A percentile compares a stretch with the other conserved stretches of the same genome.
phyloP scores from a whole-genome alignment of 176 grass and related monocot genomes.

The Triticum urartu region DNA sequence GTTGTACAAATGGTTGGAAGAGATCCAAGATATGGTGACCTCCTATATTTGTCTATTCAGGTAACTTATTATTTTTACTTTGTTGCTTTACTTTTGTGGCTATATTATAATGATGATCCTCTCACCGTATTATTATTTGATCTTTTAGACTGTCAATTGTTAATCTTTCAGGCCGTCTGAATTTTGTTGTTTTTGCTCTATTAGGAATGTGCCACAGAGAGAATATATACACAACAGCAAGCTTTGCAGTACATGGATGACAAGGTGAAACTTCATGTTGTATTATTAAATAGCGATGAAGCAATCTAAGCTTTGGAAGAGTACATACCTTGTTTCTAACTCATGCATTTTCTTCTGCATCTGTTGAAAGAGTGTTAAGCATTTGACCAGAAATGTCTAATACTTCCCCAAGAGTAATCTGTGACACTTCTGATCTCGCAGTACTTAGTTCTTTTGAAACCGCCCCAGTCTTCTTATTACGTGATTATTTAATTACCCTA shows the following conservation, averaged over 20 bases:
- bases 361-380: background rate
- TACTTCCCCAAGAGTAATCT: background rate
- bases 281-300: background rate
- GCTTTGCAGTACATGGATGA: slow-evolving; percentile 84
- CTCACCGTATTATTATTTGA: slow-evolving; percentile 3
- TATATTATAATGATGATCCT: background rate
- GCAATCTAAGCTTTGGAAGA: slow-evolving; percentile 19
- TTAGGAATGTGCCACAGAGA: slow-evolving; percentile 93
- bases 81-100: background rate
- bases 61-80: slow-evolving; percentile 38
- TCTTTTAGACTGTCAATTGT: slow-evolving; percentile 7
- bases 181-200: slow-evolving; percentile 18
- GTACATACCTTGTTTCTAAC: background rate
- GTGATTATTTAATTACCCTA: background rate
- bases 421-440: background rate
- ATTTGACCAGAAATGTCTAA: background rate
- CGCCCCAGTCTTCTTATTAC: background rate
- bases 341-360: slow-evolving; percentile 11
- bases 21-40: slow-evolving; percentile 73
- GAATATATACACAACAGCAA: slow-evolving; percentile 88
- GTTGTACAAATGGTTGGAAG: slow-evolving; percentile 95
- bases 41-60: slow-evolving; percentile 87
- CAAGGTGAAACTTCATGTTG: slow-evolving; percentile 45
- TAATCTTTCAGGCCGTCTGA: background rate
- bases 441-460: background rate